Evolutionary conservation across 768 basidiomycete genomes (phyloP).

Genomic region (Tricholoma saponaceum): DNA sequence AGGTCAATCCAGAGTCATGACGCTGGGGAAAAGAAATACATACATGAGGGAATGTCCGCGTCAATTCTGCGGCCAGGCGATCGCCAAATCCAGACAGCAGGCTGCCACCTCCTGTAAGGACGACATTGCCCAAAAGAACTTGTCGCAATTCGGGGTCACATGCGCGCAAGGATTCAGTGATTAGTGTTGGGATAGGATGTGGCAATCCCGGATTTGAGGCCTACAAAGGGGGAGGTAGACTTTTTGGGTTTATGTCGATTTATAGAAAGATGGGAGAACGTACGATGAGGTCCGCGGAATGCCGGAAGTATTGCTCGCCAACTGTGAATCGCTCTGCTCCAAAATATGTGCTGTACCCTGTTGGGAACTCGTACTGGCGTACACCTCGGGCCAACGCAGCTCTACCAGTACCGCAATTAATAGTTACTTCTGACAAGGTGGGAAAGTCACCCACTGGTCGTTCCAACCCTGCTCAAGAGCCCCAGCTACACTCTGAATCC

Average conservation of each 20-base stretch:
- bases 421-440: not conserved
- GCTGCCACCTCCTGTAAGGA: constrained; percentile 93
- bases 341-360: constrained; percentile 85
- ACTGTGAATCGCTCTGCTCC: constrained; percentile 76
- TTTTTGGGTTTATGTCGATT: not conserved
- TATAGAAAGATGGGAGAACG: constrained; percentile 12
- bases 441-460: constrained; percentile 58
- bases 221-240: constrained; percentile 18
- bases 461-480: constrained; percentile 88
- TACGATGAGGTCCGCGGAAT: constrained; percentile 54
- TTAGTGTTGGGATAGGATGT: constrained; percentile 71
- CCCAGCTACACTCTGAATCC: constrained; percentile 85
- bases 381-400: constrained; percentile 50
- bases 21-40: not conserved
- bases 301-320: constrained; percentile 88
- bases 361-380: constrained; percentile 91
- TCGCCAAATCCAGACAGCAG: constrained; percentile 84
- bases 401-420: constrained; percentile 32
- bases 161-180: constrained; percentile 72
- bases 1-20: not conserved
- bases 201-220: constrained; percentile 64
- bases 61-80: constrained; percentile 73
- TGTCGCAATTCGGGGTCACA: constrained; percentile 92
- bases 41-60: constrained; percentile 74
- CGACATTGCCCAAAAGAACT: constrained; percentile 87